Evolutionary conservation across 2,329 filamentous ascomycete genomes (phyloP).

Genomic region (Aspergillus costaricaensis): DNA sequence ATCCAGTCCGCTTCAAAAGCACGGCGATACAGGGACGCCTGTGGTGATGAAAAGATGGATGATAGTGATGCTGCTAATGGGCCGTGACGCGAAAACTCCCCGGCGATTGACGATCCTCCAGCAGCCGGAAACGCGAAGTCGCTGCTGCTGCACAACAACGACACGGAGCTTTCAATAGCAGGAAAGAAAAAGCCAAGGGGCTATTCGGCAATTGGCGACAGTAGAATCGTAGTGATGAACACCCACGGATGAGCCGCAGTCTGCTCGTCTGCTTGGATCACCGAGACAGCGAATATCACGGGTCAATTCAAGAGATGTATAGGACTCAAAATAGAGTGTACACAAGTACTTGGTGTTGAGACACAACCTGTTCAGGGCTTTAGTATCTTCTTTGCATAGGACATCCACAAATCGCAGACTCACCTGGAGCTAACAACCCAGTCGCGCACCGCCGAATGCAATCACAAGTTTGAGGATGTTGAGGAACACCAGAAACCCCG

Average conservation of each 20-base stretch:
- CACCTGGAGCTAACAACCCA: slow-evolving; percentile 12
- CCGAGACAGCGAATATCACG: background rate
- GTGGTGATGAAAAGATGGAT: background rate
- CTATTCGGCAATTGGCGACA: background rate
- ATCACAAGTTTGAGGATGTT: background rate
- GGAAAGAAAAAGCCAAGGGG: too few species aligned
- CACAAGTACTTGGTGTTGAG: too few species aligned
- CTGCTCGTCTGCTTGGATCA: too few species aligned
- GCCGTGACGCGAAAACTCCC: slow-evolving; percentile 9
- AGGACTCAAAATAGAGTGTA: background rate
- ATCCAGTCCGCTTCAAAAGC: background rate
- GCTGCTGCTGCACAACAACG: slow-evolving; percentile 8
- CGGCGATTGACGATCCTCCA: slow-evolving; percentile 10
- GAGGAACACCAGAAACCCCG: slow-evolving; percentile 14
- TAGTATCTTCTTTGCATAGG: background rate
- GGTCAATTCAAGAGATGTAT: background rate
- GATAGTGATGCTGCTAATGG: slow-evolving; percentile 4
- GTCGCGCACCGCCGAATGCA: background rate
- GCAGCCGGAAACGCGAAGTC: slow-evolving; percentile 14
- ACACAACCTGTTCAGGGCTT: background rate
- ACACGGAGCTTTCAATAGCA: background rate
- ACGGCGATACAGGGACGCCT: background rate
- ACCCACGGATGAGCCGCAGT: too few species aligned
- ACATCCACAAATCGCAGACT: slow-evolving; percentile 6
- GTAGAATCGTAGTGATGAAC: background rate